Evolutionary conservation across 129 eudicot genomes (phyloP), one percentile per base, ranked within the genome.

Genomic region (Pulicaria dysenterica): DNA sequence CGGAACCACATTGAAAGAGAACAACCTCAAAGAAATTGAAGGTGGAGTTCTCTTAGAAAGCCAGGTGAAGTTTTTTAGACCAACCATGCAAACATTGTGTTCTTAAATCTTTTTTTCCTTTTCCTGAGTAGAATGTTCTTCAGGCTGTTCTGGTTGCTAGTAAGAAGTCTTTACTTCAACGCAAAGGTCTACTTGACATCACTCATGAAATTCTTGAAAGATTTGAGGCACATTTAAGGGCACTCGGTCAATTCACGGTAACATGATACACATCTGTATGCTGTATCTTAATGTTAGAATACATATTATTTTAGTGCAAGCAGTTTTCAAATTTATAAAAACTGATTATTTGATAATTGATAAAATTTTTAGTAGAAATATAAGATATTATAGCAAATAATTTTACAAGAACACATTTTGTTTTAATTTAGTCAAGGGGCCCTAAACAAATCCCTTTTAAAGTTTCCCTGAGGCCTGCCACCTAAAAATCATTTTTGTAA

Each of bases 81-180:
- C 45, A 36, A 37, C 37, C 50, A 36, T 31, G 44, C 19, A 14
- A 45, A 12, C 59, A 43, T 67, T 19, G 11, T 75, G 13, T 37
- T 31, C 4, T 5, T n/a, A 40, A 36, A n/a, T 6, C 49, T 4
- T 2, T 63, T 55, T 24, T 49, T 11, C 31, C 54, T n/a, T 71
- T 38, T 51, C 17, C 49, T 58, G 43, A 63, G 63, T 54, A 42
- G 36, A 69, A 34, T 66, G 4, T 61, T 64, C 38, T 78, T 72
- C 83, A 93, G 98, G 98, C 98, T 78, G 95, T 93, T 14, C 82
- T 93, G 67, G 92, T 89, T 85, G 98, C 95, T 59, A 89, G 98
- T 77, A 93, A 84, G 85, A 93, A 83, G 82, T 87, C 96, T 44
- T 74, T 93, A 80, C 84, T 81, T 73, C 82, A 82, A 72, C 82